Conservation (phyloP, 345 rosid genomes). For the Eucalyptus shirleyi region DNA sequence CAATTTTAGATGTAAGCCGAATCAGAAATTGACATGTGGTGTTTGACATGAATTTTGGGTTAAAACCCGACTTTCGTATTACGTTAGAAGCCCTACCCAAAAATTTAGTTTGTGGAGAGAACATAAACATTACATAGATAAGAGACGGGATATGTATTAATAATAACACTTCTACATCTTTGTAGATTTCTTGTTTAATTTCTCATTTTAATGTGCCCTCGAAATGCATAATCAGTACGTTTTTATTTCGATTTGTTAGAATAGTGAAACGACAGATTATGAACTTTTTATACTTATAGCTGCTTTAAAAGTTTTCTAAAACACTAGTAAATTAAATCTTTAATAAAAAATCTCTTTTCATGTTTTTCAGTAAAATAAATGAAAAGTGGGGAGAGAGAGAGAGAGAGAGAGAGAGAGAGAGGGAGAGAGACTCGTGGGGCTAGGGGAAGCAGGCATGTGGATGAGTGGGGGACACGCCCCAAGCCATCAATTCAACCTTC, state of each 20-base stretch:
- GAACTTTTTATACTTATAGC: neutral
- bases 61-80: rapidly evolving
- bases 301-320: neutral
- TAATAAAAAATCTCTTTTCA: neutral
- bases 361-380: neutral
- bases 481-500: neutral
- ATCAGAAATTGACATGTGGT: neutral
- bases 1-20: neutral
- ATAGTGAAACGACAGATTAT: neutral
- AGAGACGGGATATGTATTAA: rapidly evolving
- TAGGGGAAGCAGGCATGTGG: slow-evolving; percentile 58
- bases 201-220: neutral
- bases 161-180: neutral
- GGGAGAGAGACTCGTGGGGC: slow-evolving; percentile 33
- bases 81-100: rapidly evolving
- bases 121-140: neutral
- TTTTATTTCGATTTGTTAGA: neutral
- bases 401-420: neutral
- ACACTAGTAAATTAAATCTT: neutral
- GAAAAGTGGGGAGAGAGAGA: neutral
- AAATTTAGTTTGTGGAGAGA: neutral
- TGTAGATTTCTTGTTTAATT: neutral
- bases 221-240: neutral
- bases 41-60: neutral
- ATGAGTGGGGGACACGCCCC: slow-evolving; percentile 52